Percentiles rank a stretch among this genome's conserved stretches.
Evolutionary conservation across 2,329 filamentous ascomycete species (phyloP).

Genomic region (Juglanconis oblonga): DNA sequence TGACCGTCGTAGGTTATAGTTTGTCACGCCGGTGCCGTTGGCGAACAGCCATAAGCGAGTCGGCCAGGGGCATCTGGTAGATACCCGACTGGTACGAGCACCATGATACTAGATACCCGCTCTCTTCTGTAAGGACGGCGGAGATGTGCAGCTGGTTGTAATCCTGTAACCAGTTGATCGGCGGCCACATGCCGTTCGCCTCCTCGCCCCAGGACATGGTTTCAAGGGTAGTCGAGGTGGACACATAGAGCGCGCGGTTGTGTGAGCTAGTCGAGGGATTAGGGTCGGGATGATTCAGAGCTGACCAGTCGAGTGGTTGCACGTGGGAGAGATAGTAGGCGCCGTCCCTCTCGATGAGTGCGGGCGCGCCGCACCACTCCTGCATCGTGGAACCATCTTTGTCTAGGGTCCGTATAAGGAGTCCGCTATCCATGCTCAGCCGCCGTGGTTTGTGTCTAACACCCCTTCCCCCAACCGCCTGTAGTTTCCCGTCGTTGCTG

Average conservation of each 20-base stretch:
- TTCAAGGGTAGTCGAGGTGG: constrained; percentile 42
- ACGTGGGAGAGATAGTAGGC: constrained; percentile 24
- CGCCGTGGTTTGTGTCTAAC: background rate
- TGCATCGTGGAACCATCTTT: constrained; percentile 16
- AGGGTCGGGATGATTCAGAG: constrained; percentile 18
- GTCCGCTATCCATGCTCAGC: constrained; percentile 23
- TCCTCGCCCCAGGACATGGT: constrained; percentile 49
- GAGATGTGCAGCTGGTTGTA: constrained; percentile 25
- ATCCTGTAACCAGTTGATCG: constrained; percentile 21
- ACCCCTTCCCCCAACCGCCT: too few relatives aligned
- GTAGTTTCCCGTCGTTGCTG: too few relatives aligned
- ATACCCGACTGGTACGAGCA: constrained; percentile 25
- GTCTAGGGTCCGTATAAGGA: constrained; percentile 25
- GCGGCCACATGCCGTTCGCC: constrained; percentile 45
- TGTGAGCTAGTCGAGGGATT: constrained; percentile 19
- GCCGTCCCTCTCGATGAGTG: constrained; percentile 20
- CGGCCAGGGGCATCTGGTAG: constrained; percentile 23
- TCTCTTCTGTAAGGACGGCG: constrained; percentile 18
- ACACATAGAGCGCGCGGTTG: constrained; percentile 19
- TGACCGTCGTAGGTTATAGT: constrained; percentile 19
- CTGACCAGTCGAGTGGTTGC: constrained; percentile 21
- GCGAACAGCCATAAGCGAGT: constrained; percentile 15
- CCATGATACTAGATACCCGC: constrained; percentile 20
- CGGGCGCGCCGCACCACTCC: constrained; percentile 21
- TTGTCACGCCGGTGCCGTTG: background rate